Evolutionary conservation across 1,284 basidiomycete genomes (phyloP), one percentile per base, ranked within the genome.

Genomic region (Coniferiporia weirii): DNA sequence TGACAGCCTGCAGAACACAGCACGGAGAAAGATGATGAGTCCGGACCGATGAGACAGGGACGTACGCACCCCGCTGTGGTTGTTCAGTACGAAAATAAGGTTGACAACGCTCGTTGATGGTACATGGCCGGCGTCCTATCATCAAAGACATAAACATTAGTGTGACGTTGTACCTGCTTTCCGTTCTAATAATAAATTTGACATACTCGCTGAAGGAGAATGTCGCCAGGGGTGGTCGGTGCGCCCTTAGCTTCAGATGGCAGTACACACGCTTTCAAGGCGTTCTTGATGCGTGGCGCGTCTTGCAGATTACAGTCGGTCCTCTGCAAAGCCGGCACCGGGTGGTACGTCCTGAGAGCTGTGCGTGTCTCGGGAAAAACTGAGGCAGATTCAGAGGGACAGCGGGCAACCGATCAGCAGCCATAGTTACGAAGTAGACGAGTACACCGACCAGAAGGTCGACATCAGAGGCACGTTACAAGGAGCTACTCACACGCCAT

Each of bases 71-170:
- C 78, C 78, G 40, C 83, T 80, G 66, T 89, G 84, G 64, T 82
- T 83, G 46, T 87, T 81, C 51, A 93, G 77, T 45, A 91, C 83
- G 68, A 93, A 89, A 48, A 91, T 80, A 46, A 89, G 78, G 68
- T 93, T 91, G 58, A 90, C 84, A 13, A 93, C 79, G 63, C 86
- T 90, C 10, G 91, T 93, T 9, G 91, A 82, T 54, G 90, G 90
- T 38, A 81, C 76, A 13, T 19, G 57, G 20, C 57, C 57, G 9
- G n/a, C 27, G 13, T 59, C 45, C 57, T 43, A 34, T n/a, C 57
- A 46, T 49, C 15, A 27, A 38, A 17, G 34, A 9, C 45, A 36
- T 19, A 2, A 19, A 35, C 12, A 19, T 3, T 12, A 10, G 27
- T 12, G 20, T 49, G 17, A 13, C 9, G 19, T 50, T 13, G 19